phyloP scores from a whole-genome alignment of 75 land plant genomes.

The Pinus tabuliformis region DNA sequence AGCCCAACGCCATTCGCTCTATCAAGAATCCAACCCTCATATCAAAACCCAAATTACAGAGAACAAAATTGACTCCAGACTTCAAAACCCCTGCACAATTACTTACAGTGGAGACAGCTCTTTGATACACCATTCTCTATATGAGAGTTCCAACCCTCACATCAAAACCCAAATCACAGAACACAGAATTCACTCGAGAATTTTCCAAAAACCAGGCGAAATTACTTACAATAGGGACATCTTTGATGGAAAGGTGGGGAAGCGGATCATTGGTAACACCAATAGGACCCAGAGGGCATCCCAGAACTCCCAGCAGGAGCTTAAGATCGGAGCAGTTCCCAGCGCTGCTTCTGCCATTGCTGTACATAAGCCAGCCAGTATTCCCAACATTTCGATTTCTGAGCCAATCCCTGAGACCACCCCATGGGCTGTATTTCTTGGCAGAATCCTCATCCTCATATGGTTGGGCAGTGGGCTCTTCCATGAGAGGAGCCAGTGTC shows the following conservation, averaged over 20 bases:
- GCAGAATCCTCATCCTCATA: constrained; percentile 16
- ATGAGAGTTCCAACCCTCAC: too few species aligned
- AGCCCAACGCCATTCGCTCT: too few species aligned
- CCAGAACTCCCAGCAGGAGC: constrained; percentile 74
- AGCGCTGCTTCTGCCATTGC: not conserved
- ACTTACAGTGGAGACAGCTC: too few species aligned
- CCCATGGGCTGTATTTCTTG: constrained; percentile 55
- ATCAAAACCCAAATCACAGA: too few species aligned
- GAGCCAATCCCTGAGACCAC: constrained; percentile 37
- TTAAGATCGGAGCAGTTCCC: constrained; percentile 43
- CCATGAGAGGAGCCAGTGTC: constrained; percentile 39
- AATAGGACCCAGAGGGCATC: constrained; percentile 75
- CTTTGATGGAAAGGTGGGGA: constrained; percentile 32
- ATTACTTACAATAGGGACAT: constrained; percentile 42
- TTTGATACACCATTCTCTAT: too few species aligned
- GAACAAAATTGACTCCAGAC: too few species aligned
- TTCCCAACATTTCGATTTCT: not conserved
- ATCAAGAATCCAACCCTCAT: too few species aligned
- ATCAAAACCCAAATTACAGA: too few species aligned
- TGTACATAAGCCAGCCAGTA: not conserved
- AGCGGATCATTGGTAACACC: constrained; percentile 21
- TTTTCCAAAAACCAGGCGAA: too few species aligned
- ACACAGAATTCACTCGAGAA: too few species aligned
- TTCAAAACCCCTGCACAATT: too few species aligned
- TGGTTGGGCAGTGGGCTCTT: constrained; percentile 41